Base-by-base conservation (phyloP, 2,329 filamentous ascomycete genomes). In the Paecilomyces sp. region DNA sequence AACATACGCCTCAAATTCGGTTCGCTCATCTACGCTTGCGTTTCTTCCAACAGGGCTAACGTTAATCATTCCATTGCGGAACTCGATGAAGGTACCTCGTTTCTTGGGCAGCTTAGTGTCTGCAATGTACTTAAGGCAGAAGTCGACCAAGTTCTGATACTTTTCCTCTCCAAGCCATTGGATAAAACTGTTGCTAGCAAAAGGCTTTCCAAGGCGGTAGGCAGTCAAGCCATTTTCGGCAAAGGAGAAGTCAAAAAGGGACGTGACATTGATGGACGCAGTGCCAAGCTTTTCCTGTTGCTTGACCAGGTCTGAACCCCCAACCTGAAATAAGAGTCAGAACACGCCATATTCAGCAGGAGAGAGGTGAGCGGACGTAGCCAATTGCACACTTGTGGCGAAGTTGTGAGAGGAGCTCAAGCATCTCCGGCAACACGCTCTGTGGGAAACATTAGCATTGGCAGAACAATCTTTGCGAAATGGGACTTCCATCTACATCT, bases 211-310 rank as follows among this genome's bases (percentile, higher is more conserved):
- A 70, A 92, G 79, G 71, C 92, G 91, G 83, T 84, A 96, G 52
- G 93, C 94, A 1, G 90, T 95, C 67, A 99, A 85, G 11, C 94
- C 94, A 79, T 99, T 99, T 81, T 99, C 94, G 61, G 92, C 82
- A 80, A 99, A 99, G 85, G 89, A 94, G 80, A 91, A 99, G 82
- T 99, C 94, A 81, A 99, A 99, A 70, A 97, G 87, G 63, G 85
- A 81, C 57, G 87, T 92, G 62, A 97, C 93, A 67, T 81, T 75
- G 67, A 88, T 83, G 60, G 83, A 79, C 28, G 84, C 74, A 3
- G 85, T 83, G 74, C 92, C 92, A 63, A 97, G 85, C 80, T 97
- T 93, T 78, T 97, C 94, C 78, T 97, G 91, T 79, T 97, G 94
- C 82, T 99, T 97, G 74, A 77, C 80, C 63, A 96, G 85, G 82